Percentiles rank a stretch among this genome's conserved stretches.
phyloP scores from a whole-genome alignment of 768 basidiomycete species.

The Leccinum aurantiacum region DNA sequence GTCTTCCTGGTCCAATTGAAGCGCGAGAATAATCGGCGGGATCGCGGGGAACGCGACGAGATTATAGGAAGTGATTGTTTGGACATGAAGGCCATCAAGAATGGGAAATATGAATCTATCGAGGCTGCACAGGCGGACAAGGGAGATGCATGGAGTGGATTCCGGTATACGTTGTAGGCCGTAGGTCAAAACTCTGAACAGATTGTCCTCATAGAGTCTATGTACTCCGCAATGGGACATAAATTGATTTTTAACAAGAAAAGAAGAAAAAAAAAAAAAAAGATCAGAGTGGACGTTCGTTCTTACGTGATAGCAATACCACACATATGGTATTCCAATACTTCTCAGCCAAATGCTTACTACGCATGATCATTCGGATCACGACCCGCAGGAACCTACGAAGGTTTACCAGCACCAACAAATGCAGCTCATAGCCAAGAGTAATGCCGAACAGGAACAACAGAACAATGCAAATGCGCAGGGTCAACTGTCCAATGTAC shows the following conservation, averaged over 20 bases:
- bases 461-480: slow-evolving; percentile 22
- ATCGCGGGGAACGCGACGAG: slow-evolving; percentile 69
- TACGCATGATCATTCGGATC: not conserved
- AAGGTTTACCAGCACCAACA: slow-evolving; percentile 30
- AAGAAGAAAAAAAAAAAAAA: too few relatives aligned
- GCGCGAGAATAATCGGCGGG: slow-evolving; percentile 60
- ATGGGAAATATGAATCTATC: slow-evolving; percentile 55
- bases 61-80: slow-evolving; percentile 52
- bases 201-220: too few relatives aligned
- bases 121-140: slow-evolving; percentile 58
- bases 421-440: slow-evolving; percentile 15
- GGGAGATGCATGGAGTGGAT: slow-evolving; percentile 78
- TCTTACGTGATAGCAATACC: not conserved
- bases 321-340: not conserved
- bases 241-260: too few relatives aligned
- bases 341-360: not conserved
- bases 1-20: slow-evolving; percentile 48
- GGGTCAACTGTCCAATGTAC: slow-evolving; percentile 19
- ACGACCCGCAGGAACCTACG: slow-evolving; percentile 19
- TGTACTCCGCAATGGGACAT: too few relatives aligned
- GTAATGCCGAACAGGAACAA: slow-evolving; percentile 24
- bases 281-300: not conserved
- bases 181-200: not conserved
- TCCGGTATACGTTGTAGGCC: slow-evolving; percentile 56
- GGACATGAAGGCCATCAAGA: slow-evolving; percentile 36